Conservation (phyloP, 2,329 filamentous ascomycete genomes). For the Emericellopsis cladophorae region DNA sequence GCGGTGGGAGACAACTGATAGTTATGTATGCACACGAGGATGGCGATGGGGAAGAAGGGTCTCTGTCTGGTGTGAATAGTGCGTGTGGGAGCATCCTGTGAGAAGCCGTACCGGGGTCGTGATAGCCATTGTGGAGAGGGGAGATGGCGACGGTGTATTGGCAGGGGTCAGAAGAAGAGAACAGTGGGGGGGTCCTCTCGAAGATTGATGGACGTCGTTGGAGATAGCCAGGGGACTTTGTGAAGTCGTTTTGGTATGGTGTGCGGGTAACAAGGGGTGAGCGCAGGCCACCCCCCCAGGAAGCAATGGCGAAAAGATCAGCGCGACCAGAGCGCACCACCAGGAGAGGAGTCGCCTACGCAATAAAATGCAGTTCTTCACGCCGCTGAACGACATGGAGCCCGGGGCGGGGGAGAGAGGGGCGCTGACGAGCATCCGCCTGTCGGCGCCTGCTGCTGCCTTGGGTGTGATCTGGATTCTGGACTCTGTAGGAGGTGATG, state of each 20-base stretch:
- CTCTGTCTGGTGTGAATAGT: neutral
- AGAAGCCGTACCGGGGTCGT: neutral
- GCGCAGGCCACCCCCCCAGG: neutral
- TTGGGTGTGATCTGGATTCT: too few relatives aligned
- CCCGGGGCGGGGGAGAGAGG: too few relatives aligned
- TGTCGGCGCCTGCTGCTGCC: too few relatives aligned
- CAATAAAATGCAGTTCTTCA: too few relatives aligned
- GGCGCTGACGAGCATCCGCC: too few relatives aligned
- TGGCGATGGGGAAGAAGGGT: neutral
- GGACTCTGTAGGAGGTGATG: too few relatives aligned
- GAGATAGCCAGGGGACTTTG: neutral
- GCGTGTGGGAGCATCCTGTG: conserved; percentile 1
- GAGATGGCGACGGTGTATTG: neutral
- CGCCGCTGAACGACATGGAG: too few relatives aligned
- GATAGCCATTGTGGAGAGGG: conserved; percentile 1
- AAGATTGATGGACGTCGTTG: neutral
- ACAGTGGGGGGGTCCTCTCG: neutral
- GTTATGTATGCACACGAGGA: neutral
- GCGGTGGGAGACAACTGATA: neutral
- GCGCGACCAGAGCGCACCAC: neutral
- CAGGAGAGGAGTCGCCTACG: too few relatives aligned
- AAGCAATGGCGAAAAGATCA: conserved; percentile 1
- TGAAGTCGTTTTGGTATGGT: neutral
- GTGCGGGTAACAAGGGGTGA: neutral
- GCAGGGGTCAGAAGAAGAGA: neutral